A percentile compares a stretch with the other conserved stretches of the same genome.
Conservation (phyloP, 208 protist species). For the Trypanosoma congolense region DNA sequence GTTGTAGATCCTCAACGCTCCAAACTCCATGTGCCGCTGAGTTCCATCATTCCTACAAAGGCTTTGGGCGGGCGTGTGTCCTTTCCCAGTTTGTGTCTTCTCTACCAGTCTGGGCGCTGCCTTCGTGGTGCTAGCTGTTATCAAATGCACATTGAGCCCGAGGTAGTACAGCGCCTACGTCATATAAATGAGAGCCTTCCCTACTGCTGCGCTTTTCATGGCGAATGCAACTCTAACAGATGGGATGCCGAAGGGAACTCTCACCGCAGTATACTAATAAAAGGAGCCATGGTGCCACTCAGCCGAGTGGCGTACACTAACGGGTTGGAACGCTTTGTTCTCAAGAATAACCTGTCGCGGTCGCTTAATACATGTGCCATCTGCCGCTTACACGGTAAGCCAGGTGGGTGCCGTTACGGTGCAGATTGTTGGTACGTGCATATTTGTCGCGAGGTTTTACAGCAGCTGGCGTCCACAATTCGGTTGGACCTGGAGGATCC, state of each 20-base stretch:
- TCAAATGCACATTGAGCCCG: constrained; percentile 70
- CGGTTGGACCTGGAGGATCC: not conserved
- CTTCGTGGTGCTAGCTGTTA: constrained; percentile 65
- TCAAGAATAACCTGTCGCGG: constrained; percentile 18
- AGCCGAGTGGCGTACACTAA: constrained; percentile 55
- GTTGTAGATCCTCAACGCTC: constrained; percentile 74
- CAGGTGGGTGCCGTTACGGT: constrained; percentile 74
- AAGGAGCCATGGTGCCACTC: constrained; percentile 30
- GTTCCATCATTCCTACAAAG: constrained; percentile 53
- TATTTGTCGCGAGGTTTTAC: constrained; percentile 60
- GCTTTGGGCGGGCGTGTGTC: constrained; percentile 42
- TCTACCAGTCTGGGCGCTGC: constrained; percentile 65
- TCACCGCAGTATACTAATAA: constrained; percentile 12
- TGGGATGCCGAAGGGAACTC: constrained; percentile 23
- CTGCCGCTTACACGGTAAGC: constrained; percentile 61
- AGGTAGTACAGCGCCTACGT: constrained; percentile 50
- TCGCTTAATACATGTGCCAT: constrained; percentile 35
- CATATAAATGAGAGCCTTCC: constrained; percentile 46
- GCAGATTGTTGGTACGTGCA: constrained; percentile 84
- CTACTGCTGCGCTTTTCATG: constrained; percentile 72
- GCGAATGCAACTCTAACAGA: constrained; percentile 45
- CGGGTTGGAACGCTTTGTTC: constrained; percentile 48
- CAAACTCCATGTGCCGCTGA: constrained; percentile 63
- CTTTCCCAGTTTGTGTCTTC: constrained; percentile 69
- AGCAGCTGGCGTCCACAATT: constrained; percentile 25